Base-by-base conservation (phyloP, 768 basidiomycete species). In the Russula ochroleuca region DNA sequence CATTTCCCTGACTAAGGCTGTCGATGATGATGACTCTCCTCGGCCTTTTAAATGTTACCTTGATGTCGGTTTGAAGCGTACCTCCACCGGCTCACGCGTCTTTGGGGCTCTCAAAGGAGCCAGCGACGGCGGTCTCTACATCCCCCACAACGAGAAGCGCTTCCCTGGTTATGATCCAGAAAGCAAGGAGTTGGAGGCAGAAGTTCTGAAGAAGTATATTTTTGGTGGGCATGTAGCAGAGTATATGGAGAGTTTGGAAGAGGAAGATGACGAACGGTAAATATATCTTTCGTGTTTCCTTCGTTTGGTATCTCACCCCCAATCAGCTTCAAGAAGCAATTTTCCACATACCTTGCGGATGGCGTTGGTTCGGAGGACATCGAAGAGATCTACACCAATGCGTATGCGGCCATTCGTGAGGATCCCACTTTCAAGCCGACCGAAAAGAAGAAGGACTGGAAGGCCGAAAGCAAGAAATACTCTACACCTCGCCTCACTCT, bases 61-160 rank as follows among this genome's bases (percentile, higher is more conserved):
- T 72, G 97, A 98, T 75, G 96, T 97, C 75, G 97, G 97, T 78
- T 84, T 99, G 72, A 94, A 87, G 78, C 92, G 95, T 72, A 99
- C 97, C 49, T 95, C 96, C 59, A 98, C 97, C 54, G 97, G 97
- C 72, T 88, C 92, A 67, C 94, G 97, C 75, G 85, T 99, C 50
- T 99, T 99, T 73, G 97, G 93, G 77, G 97, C 96, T 64, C 85
- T 98, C 84, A 98, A 99, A 82, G 97, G 97, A 73, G 97, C 97
- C 17, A 89, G 87, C 57, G 97, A 99, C 72, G 97, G 97, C 73
- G 97, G 97, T 68, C 87, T 99, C 78, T 95, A 85, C 81, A 92
- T 99, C 69, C 97, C 97, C 70, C 97, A 99, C 80, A 94, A 89
- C 72, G 91, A 95, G 65, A 95, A 93, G 77, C 92, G 95, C 61